A percentile compares a stretch with the other conserved stretches of the same genome.
These are phyloP conservation scores for Fusarium albidum DNA, from an alignment of 2,329 filamentous ascomycete genomes.

Conservation along the genomic window DNA sequence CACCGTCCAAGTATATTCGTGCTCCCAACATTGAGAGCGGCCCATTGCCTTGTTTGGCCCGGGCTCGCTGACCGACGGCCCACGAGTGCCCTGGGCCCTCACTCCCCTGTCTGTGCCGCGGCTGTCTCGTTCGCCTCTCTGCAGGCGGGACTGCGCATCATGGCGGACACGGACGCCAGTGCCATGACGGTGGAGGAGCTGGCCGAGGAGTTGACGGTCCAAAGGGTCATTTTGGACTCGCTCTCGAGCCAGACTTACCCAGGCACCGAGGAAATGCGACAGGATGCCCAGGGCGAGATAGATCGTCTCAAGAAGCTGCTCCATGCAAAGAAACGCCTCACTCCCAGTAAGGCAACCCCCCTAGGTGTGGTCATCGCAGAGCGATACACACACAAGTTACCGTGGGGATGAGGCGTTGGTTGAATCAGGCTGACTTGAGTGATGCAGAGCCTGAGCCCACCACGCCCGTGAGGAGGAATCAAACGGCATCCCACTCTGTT, in stretches of 20 bases:
- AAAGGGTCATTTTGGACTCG: conserved; percentile 53
- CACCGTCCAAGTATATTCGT: conserved; percentile 10
- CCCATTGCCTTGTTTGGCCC: conserved; percentile 20
- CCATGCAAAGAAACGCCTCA: conserved; percentile 13
- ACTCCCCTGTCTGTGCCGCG: conserved; percentile 16
- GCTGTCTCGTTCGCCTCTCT: conserved; percentile 24
- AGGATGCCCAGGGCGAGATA: conserved; percentile 40
- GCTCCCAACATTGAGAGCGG: conserved; percentile 20
- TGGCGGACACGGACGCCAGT: conserved; percentile 26
- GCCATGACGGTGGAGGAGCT: conserved; percentile 41
- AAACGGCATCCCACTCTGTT: conserved; percentile 3
- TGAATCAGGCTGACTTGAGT: conserved; percentile 9
- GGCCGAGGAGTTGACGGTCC: conserved; percentile 52
- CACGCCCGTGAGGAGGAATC: conserved; percentile 1
- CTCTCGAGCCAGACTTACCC: conserved; percentile 42
- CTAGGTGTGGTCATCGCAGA: neutral
- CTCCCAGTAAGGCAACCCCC: conserved; percentile 10
- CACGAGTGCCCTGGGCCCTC: conserved; percentile 21
- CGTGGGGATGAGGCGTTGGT: neutral
- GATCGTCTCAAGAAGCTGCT: conserved; percentile 45
- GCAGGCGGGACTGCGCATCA: conserved; percentile 15
- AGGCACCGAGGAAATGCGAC: conserved; percentile 43
- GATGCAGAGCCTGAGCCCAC: conserved; percentile 3
- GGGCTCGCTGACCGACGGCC: conserved; percentile 21
- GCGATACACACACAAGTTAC: conserved; percentile 9